These are phyloP conservation scores for Suhomyces choctaworum DNA, from an alignment of 1,139 yeast genomes.

Conservation along the genomic window DNA sequence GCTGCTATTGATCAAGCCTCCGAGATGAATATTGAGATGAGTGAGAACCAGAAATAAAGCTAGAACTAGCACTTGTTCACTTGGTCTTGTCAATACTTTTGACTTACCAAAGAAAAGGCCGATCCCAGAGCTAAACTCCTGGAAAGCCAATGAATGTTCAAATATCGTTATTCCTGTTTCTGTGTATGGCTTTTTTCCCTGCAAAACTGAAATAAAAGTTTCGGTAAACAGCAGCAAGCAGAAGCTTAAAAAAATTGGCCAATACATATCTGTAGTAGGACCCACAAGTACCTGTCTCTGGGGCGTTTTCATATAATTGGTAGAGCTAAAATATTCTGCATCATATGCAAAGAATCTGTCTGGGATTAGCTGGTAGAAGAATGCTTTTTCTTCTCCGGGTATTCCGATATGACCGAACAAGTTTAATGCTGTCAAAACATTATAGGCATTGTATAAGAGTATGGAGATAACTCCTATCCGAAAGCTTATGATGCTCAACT, in stretches of 20 bases:
- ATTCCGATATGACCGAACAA: conserved; percentile 22
- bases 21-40: conserved; percentile 58
- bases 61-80: conserved; percentile 53
- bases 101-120: conserved; percentile 30
- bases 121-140: conserved; percentile 58
- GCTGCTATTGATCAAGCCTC: conserved; percentile 54
- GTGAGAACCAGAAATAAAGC: conserved; percentile 53
- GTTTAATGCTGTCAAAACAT: conserved; percentile 42
- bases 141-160: conserved; percentile 73
- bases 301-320: conserved; percentile 38
- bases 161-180: conserved; percentile 73
- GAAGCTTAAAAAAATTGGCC: conserved; percentile 62
- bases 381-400: conserved; percentile 1
- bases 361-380: conserved; percentile 17
- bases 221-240: conserved; percentile 71
- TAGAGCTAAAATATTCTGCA: conserved; percentile 23
- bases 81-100: conserved; percentile 37
- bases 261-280: conserved; percentile 57
- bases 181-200: conserved; percentile 57
- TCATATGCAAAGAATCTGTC: conserved; percentile 36
- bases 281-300: conserved; percentile 40
- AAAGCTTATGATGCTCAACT: conserved; percentile 28
- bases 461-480: conserved; percentile 36
- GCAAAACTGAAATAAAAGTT: conserved; percentile 62
- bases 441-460: conserved; percentile 33